phyloP scores from a whole-genome alignment of 208 protist genomes.

The Trypanosoma scelopori region DNA sequence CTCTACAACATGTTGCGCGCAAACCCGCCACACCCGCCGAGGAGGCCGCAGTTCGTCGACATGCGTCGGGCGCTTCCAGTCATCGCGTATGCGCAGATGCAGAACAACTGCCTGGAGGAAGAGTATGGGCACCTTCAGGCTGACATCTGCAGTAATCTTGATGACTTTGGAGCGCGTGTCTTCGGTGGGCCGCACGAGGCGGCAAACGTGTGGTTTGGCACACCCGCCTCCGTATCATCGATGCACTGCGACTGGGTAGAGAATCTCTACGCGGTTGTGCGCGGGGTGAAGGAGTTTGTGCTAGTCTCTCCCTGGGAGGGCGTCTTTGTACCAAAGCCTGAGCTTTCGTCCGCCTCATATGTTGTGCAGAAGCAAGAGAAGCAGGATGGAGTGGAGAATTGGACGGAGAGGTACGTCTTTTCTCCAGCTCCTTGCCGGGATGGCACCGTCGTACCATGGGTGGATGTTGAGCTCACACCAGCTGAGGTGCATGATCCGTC shows the following conservation, averaged over 20 bases:
- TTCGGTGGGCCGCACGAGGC: slow-evolving; percentile 75
- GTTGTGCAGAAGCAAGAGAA: slow-evolving; percentile 43
- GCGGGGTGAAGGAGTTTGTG: slow-evolving; percentile 90
- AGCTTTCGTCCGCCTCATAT: slow-evolving; percentile 68
- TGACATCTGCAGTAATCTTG: slow-evolving; percentile 56
- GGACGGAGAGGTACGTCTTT: slow-evolving; percentile 35
- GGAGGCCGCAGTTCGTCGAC: slow-evolving; percentile 52
- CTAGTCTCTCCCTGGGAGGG: slow-evolving; percentile 89
- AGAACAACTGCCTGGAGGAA: slow-evolving; percentile 88
- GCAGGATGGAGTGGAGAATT: slow-evolving; percentile 15
- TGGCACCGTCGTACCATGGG: slow-evolving; percentile 76
- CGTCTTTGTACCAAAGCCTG: slow-evolving; percentile 77
- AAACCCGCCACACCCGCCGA: slow-evolving; percentile 34
- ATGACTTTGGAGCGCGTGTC: slow-evolving; percentile 67
- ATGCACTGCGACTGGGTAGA: slow-evolving; percentile 93
- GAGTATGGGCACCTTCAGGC: slow-evolving; percentile 74
- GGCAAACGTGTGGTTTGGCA: slow-evolving; percentile 91
- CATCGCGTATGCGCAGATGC: slow-evolving; percentile 86
- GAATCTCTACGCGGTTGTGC: slow-evolving; percentile 90
- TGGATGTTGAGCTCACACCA: slow-evolving; percentile 78
- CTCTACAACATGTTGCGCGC: slow-evolving; percentile 65
- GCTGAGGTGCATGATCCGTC: slow-evolving; percentile 36
- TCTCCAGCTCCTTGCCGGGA: slow-evolving; percentile 51
- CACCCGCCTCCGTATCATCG: slow-evolving; percentile 72
- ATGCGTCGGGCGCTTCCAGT: slow-evolving; percentile 38